Evolutionary conservation across 2,329 filamentous ascomycete genomes (phyloP).

Genomic region (Tympanopsis confertula): DNA sequence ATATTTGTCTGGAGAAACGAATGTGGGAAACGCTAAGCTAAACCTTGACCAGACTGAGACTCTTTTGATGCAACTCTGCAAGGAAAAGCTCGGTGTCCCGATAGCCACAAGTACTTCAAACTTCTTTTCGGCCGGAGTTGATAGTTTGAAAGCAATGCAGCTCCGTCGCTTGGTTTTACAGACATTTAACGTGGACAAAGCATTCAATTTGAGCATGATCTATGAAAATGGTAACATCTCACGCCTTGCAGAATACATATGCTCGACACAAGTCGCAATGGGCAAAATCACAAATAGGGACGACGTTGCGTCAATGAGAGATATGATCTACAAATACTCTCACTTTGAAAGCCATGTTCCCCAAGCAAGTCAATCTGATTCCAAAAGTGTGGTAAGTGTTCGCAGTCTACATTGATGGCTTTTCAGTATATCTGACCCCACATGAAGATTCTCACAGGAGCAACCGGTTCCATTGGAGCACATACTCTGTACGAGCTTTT

Average conservation of each 20-base stretch:
- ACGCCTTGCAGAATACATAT: constrained; percentile 20
- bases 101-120: constrained; percentile 18
- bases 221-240: constrained; percentile 26
- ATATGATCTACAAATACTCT: constrained; percentile 32
- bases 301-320: constrained; percentile 20
- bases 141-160: constrained; percentile 33
- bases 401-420: background rate
- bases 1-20: constrained; percentile 9
- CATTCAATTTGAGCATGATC: constrained; percentile 22
- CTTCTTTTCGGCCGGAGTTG: constrained; percentile 30
- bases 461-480: background rate
- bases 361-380: constrained; percentile 9
- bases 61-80: constrained; percentile 16
- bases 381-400: constrained; percentile 10
- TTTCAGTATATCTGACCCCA: background rate
- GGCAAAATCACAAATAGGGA: constrained; percentile 6
- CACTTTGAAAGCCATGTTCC: constrained; percentile 19
- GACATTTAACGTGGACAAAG: constrained; percentile 19
- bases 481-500: background rate
- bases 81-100: constrained; percentile 16
- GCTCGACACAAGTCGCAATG: constrained; percentile 17
- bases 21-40: constrained; percentile 15
- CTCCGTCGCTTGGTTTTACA: constrained; percentile 25
- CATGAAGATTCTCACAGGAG: background rate
- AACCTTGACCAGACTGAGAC: constrained; percentile 16